Evolutionary conservation across 2,329 filamentous ascomycete species (phyloP).

Genomic region (Alternaria rosae): DNA sequence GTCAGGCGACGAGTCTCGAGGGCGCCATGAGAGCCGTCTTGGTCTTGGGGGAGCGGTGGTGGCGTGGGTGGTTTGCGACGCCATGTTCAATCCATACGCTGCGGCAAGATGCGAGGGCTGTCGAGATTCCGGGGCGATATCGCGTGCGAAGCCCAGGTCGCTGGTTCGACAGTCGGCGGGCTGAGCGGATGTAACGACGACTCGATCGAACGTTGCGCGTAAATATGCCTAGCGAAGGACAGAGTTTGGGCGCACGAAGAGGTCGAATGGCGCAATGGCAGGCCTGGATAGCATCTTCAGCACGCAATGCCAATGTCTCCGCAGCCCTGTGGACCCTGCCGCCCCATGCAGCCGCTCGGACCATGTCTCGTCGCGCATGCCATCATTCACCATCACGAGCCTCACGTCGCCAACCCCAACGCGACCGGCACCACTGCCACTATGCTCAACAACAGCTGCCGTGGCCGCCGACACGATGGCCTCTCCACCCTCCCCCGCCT

Average conservation of each 20-base stretch:
- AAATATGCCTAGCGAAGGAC: conserved; percentile 4
- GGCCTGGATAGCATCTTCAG: conserved; percentile 19
- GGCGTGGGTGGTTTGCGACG: conserved; percentile 38
- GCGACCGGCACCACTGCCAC: neutral
- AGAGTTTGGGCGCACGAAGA: neutral
- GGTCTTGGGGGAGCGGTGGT: conserved; percentile 23
- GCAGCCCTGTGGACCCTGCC: neutral
- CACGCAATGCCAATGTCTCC: conserved; percentile 18
- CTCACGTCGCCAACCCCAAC: neutral
- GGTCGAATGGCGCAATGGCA: conserved; percentile 21
- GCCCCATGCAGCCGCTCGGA: neutral
- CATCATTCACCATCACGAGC: neutral
- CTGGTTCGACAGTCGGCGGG: conserved; percentile 9
- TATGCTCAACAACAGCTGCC: neutral
- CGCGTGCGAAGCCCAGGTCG: conserved; percentile 30
- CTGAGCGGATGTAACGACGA: conserved; percentile 2
- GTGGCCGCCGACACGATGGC: conserved; percentile 34
- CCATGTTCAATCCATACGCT: conserved; percentile 28
- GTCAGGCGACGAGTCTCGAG: conserved; percentile 25
- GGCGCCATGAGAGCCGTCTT: conserved; percentile 41
- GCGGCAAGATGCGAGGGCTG: conserved; percentile 21
- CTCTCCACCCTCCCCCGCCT: conserved; percentile 53
- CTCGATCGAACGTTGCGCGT: conserved; percentile 8
- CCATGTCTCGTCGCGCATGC: neutral
- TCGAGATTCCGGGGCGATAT: conserved; percentile 27